Percentiles rank a stretch among this genome's conserved stretches.
These are phyloP conservation scores for Skeletonema grethae DNA, from an alignment of 108 stramenopile genomes.

Conservation along the genomic window DNA sequence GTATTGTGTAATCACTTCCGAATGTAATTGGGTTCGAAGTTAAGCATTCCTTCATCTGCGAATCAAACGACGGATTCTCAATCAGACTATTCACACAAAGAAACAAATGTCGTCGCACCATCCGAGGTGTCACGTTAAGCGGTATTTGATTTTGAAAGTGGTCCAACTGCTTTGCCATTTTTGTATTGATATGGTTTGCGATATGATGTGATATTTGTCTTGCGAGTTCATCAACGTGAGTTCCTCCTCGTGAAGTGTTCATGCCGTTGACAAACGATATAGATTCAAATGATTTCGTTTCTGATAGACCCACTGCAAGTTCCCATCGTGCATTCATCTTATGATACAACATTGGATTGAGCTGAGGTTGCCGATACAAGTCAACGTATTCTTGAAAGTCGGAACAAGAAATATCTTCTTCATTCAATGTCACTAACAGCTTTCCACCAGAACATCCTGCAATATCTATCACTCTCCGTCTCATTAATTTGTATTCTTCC, in stretches of 20 bases:
- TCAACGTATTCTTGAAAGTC: conserved; percentile 55
- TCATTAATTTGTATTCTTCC: conserved; percentile 81
- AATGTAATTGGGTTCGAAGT: conserved; percentile 85
- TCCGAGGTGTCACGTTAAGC: conserved; percentile 52
- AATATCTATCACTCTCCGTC: conserved; percentile 83
- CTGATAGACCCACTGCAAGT: conserved; percentile 70
- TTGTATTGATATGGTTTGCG: conserved; percentile 62
- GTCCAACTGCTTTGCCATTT: conserved; percentile 46
- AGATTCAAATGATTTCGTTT: conserved; percentile 55
- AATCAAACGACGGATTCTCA: conserved; percentile 98
- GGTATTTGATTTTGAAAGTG: conserved; percentile 14
- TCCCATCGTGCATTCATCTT: conserved; percentile 66
- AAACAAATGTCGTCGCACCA: conserved; percentile 89
- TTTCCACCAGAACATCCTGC: conserved; percentile 85
- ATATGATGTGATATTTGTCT: conserved; percentile 75
- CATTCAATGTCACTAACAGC: conserved; percentile 67
- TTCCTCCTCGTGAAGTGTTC: conserved; percentile 84
- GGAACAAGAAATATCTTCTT: conserved; percentile 33
- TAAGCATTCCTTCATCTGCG: conserved; percentile 97
- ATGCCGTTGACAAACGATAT: conserved; percentile 92
- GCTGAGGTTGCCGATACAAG: conserved; percentile 28
- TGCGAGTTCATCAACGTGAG: conserved; percentile 82
- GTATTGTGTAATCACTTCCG: conserved; percentile 70
- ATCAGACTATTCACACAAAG: conserved; percentile 93
- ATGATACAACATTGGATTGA: conserved; percentile 42